Evolutionary conservation across 106 monocot species (phyloP), one percentile per base, ranked within the genome.

Genomic region (Dactylorhiza incarnata): DNA sequence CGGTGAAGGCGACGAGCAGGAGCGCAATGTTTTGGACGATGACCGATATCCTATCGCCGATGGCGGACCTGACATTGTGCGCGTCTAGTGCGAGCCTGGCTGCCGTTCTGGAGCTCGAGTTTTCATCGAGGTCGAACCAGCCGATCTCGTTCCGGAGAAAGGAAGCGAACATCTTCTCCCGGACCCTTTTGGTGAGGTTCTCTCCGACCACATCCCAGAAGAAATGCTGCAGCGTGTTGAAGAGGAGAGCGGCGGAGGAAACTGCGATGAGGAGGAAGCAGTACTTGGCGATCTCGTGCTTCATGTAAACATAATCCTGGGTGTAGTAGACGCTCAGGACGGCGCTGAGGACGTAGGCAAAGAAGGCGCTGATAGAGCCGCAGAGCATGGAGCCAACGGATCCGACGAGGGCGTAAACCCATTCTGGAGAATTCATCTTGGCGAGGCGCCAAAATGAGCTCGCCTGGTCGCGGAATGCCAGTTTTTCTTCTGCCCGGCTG

Each of bases 401-500:
- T 45, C 89, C 96, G 5, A 87, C 72, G 11, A 96, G 85, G 10
- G 96, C 96, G 55, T 93, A 93, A 8, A 26, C 56, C 96, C 96
- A 96, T 68, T 96, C 96, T 0, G 96, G 96, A 0, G 93, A 89
- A 79, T 93, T 96, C 96, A 96, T 96, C 78, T 93, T 96, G 8
- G 84, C 96, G 8, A 96, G 87, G 6, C 96, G 83, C 85, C 85
- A 85, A 84, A 96, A 96, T 0, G 93, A 93, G 81, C 85, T 96
- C 14, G 96, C 96, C 72, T 93, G 90, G 49, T 87, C 95, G 0
- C 90, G 83, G 86, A 93, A 93, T 0, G 89, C 87, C 6, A 96
- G 82, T 68, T 84, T 90, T 82, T 93, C 86, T 79, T 48, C 85
- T 70, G 49, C 50, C 45, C 82, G 78, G 68, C 81, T 80, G 58